phyloP scores from a whole-genome alignment of 345 rosid genomes.

The Punica granatum region DNA sequence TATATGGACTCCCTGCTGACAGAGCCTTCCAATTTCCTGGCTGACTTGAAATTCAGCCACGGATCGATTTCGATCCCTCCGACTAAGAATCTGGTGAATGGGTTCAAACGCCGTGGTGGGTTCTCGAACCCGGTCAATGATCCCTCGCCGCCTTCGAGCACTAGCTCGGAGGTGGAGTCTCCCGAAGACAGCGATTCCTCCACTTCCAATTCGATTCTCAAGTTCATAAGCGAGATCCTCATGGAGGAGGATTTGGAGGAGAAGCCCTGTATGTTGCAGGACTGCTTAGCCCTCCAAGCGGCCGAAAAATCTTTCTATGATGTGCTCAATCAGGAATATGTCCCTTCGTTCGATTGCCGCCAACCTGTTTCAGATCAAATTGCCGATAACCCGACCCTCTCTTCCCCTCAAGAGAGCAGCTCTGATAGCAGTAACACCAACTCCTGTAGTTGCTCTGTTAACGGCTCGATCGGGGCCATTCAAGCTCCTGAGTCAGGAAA shows the following conservation, averaged over 20 bases:
- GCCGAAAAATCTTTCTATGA: conserved; percentile 74
- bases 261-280: conserved; percentile 69
- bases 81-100: conserved; percentile 17
- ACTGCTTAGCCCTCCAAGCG: conserved; percentile 57
- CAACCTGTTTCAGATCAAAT: background rate
- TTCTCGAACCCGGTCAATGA: background rate
- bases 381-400: background rate
- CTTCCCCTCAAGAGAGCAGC: conserved; percentile 8
- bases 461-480: conserved; percentile 2
- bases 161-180: conserved; percentile 12
- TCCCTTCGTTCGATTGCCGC: conserved; percentile 12
- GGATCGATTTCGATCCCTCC: conserved; percentile 13
- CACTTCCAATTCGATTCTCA: conserved; percentile 30
- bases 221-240: conserved; percentile 66
- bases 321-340: conserved; percentile 46
- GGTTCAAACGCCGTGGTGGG: conserved; percentile 7
- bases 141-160: conserved; percentile 2
- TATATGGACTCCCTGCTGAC: conserved; percentile 20
- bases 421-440: conserved; percentile 10
- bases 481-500: conserved; percentile 6
- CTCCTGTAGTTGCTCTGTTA: background rate
- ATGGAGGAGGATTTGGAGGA: conserved; percentile 62
- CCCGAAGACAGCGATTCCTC: conserved; percentile 23
- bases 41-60: conserved; percentile 12
- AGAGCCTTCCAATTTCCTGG: conserved; percentile 15